Percentiles rank a stretch among this genome's conserved stretches.
These are phyloP conservation scores for Lasiosphaeria miniovina DNA, from an alignment of 495 filamentous ascomycete genomes.

Conservation along the genomic window DNA sequence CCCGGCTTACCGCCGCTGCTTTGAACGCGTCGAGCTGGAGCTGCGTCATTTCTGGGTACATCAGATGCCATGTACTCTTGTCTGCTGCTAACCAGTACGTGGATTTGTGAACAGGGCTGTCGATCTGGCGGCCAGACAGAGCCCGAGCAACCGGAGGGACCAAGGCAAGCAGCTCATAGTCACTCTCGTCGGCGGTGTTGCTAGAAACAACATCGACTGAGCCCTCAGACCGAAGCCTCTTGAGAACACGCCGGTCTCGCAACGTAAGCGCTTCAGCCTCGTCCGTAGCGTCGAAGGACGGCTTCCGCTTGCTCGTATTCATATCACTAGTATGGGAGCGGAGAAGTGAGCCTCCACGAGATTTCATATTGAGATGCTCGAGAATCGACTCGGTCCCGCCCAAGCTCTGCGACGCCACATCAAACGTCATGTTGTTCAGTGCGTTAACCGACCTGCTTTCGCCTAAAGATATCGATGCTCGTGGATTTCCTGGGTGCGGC, in stretches of 20 bases:
- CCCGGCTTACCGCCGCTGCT: slow-evolving; percentile 36
- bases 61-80: slow-evolving; percentile 46
- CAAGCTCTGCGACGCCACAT: slow-evolving; percentile 41
- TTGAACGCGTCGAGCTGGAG: slow-evolving; percentile 47
- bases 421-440: slow-evolving; percentile 36
- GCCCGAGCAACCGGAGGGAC: slow-evolving; percentile 34
- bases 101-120: slow-evolving; percentile 46
- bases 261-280: slow-evolving; percentile 26
- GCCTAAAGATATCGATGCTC: slow-evolving; percentile 18
- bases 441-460: slow-evolving; percentile 31
- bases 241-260: slow-evolving; percentile 37
- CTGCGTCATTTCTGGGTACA: slow-evolving; percentile 54
- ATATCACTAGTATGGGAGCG: slow-evolving; percentile 28
- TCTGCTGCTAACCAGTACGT: slow-evolving; percentile 50
- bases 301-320: slow-evolving; percentile 46
- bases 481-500: slow-evolving; percentile 8
- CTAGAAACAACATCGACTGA: slow-evolving; percentile 16
- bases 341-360: slow-evolving; percentile 25
- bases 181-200: slow-evolving; percentile 21
- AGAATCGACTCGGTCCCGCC: slow-evolving; percentile 43
- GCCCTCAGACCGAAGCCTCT: slow-evolving; percentile 43
- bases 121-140: slow-evolving; percentile 45
- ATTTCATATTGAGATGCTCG: slow-evolving; percentile 43
- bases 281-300: slow-evolving; percentile 34
- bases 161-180: slow-evolving; percentile 37